Percentiles rank a stretch among this genome's conserved stretches.
Conservation (phyloP, 768 basidiomycete species). For the Kockovaella imperatae region DNA sequence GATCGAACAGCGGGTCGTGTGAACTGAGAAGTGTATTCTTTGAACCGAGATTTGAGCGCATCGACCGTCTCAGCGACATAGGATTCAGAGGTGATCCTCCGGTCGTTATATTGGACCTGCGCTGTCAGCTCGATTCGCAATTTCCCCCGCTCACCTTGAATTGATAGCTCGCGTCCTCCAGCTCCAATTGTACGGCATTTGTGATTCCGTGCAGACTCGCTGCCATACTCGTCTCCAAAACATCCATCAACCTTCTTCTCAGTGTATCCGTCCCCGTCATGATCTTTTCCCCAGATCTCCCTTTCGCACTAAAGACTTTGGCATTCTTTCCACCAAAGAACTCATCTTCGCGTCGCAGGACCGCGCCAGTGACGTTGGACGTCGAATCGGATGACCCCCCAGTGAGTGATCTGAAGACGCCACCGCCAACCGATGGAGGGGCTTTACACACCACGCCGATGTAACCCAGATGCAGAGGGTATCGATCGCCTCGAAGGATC, state of each 20-base stretch:
- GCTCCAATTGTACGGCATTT: conserved; percentile 91
- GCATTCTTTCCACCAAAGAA: conserved; percentile 50
- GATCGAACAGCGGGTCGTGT: conserved; percentile 77
- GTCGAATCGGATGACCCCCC: conserved; percentile 28
- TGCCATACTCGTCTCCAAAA: conserved; percentile 95
- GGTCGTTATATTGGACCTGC: conserved; percentile 61
- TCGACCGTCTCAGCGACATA: conserved; percentile 98
- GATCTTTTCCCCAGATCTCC: conserved; percentile 45
- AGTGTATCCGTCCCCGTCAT: conserved; percentile 91
- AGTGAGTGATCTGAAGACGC: conserved; percentile 22
- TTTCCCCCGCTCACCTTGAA: conserved; percentile 76
- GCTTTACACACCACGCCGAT: conserved; percentile 91
- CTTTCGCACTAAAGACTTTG: conserved; percentile 25
- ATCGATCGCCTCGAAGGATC: conserved; percentile 80
- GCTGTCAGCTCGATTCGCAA: background rate
- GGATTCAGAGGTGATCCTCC: conserved; percentile 85
- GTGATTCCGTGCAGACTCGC: conserved; percentile 90
- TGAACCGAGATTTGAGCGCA: conserved; percentile 76
- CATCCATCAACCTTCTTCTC: conserved; percentile 85
- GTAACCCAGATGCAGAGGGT: conserved; percentile 95
- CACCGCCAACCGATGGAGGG: conserved; percentile 24
- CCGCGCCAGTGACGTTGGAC: conserved; percentile 47
- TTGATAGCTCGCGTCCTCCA: conserved; percentile 95
- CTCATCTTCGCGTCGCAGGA: conserved; percentile 50
- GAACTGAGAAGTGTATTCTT: conserved; percentile 74